Evolutionary conservation across 116 monocot genomes (phyloP), one percentile per base, ranked within the genome.

Genomic region (Cymodocea nodosa): DNA sequence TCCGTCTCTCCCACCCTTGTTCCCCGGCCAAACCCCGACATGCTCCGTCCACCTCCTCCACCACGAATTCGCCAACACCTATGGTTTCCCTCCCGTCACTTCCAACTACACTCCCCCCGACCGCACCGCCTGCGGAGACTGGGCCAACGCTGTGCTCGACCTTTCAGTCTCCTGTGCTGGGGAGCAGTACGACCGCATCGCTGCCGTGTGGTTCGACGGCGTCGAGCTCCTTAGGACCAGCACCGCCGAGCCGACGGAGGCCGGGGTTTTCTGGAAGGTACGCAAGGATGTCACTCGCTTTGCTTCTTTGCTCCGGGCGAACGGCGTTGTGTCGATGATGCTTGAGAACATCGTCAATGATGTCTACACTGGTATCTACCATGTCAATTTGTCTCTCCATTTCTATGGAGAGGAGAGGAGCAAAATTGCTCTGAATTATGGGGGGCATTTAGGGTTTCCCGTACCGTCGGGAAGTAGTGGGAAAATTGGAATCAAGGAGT

Each of bases 171-270:
- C 62, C 3, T 74, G 73, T 49, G 71, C 74, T 4, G 79, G 72
- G 51, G 16, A 74, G 52, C 82, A 80, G 56, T 68, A 73, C 67
- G 86, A 79, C 70, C 82, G 82, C 17, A 74, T 80, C 54, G 76
- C 78, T 22, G 87, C 80, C 59, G 64, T 83, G 4, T 87, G 83
- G 87, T 50, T 87, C 58, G 77, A 75, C 62, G 77, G 83, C 63
- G 67, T 65, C 12, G 87, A 87, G 80, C 15, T 87, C 52, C 80
- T 87, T 50, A 72, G 83, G 52, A 78, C 83, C 55, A 75, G 80
- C 70, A 87, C 87, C 20, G 77, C 87, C 16, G 63, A 68, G 52
- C 64, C 87, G 17, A 78, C 73, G 13, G 22, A 58, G n/a, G 59
- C 77, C 25, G 80, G 80, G n/a, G 75, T 79, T 18, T 68, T 67